Conservation (phyloP, 2,329 filamentous ascomycete genomes). For the Chaetomium olivaceum region DNA sequence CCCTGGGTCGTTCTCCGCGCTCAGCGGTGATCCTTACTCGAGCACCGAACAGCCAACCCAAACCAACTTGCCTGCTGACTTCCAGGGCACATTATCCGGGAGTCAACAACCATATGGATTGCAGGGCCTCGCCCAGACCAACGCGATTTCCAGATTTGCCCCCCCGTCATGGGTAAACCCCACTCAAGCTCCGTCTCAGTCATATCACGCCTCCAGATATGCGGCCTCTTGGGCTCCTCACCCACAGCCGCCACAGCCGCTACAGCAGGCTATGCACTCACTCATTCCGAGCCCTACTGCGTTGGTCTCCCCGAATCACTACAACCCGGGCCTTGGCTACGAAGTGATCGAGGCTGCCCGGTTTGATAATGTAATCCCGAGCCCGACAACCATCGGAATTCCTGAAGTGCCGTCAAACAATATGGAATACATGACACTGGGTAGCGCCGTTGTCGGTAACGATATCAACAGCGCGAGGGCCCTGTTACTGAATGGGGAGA, state of each 20-base stretch:
- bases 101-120: background rate
- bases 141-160: background rate
- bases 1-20: background rate
- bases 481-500: background rate
- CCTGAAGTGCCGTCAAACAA: background rate
- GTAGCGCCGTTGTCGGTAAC: conserved; percentile 16
- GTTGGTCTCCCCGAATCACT: background rate
- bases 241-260: background rate
- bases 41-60: background rate
- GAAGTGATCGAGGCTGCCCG: background rate
- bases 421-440: conserved; percentile 9
- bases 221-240: background rate
- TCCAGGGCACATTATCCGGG: background rate
- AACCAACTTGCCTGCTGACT: background rate
- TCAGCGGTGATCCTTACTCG: background rate
- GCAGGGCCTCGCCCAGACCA: background rate
- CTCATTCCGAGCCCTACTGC: background rate
- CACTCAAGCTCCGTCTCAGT: background rate
- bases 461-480: background rate
- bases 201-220: background rate
- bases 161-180: background rate
- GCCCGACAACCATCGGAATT: background rate
- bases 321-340: background rate
- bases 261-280: background rate
- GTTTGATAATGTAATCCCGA: background rate